Evolutionary conservation across 2,329 filamentous ascomycete species (phyloP), one percentile per base, ranked within the genome.

Genomic region (Alternaria sp.): DNA sequence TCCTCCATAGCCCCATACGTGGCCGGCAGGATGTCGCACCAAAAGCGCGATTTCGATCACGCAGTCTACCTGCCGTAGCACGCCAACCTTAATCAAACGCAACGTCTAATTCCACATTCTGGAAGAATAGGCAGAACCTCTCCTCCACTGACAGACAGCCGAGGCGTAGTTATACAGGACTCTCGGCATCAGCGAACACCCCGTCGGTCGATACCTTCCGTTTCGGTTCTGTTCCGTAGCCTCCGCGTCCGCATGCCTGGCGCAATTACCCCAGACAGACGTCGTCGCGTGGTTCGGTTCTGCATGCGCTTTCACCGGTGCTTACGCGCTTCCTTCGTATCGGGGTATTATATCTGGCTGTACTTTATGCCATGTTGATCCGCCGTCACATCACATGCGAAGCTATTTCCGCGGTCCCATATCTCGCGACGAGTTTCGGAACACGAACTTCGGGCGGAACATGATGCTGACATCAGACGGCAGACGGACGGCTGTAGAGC

Each of bases 391-490:
- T 30, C 46, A 36, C 30, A 32, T 55, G 32, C 21, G 12, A 43
- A 30, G 17, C 49, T 23, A 15, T 19, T 17, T 21, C 47, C 26
- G 26, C 26, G 11, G 30, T 19, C 28, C 47, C 49, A n/a, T 23
- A 23, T 51, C 19, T 52, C 19, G 30, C 23, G 30, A 52, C 30
- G 30, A 40, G 19, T 52, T 23, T 36, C 28, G 28, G 28, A 51
- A 32, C 12, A 51, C 15, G 28, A 19, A 11, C 4, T n/a, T 51
- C 49, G 12, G 11, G 30, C 23, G 46, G 52, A 50, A 65, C 62
- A 54, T 43, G 47, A 51, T 57, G 63, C 63, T 65, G 63, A 65
- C 55, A 62, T 65, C 59, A 65, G 63, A 59, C 59, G 55, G 63
- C 56, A 21, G 21, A 32, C 49, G 49, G 21, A 32, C 49, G 49